Evolutionary conservation across 139 green algal genomes (phyloP).

Genomic region (Choricystis sp.): DNA sequence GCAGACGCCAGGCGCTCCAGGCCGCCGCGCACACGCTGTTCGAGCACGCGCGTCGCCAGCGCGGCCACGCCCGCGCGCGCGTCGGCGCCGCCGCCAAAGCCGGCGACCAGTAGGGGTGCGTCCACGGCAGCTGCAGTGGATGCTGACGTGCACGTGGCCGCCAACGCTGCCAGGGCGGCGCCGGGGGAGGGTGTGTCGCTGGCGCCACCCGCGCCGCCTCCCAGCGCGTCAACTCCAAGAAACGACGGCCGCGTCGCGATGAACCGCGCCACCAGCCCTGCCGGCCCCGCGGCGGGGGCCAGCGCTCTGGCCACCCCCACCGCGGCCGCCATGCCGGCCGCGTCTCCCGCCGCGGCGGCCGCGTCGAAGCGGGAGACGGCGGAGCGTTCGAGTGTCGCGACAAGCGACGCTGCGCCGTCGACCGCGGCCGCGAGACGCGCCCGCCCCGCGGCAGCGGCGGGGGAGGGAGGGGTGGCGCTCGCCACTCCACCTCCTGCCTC

Average conservation of each 20-base stretch:
- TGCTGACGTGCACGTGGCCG: neutral
- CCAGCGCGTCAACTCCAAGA: slow-evolving; percentile 2
- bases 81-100: neutral
- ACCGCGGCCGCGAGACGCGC: slow-evolving; percentile 8
- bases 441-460: neutral
- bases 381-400: slow-evolving; percentile 41
- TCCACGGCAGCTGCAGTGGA: neutral
- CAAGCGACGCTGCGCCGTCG: slow-evolving; percentile 23
- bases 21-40: slow-evolving; percentile 32
- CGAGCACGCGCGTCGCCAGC: slow-evolving; percentile 28
- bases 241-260: slow-evolving; percentile 4
- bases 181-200: neutral
- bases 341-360: slow-evolving; percentile 19
- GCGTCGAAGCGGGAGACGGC: slow-evolving; percentile 47
- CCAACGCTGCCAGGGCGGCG: neutral
- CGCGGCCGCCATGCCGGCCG: slow-evolving; percentile 24
- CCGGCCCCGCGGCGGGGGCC: neutral
- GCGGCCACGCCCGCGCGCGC: slow-evolving; percentile 1
- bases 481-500: neutral
- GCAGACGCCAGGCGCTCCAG: slow-evolving; percentile 34
- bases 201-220: slow-evolving; percentile 1
- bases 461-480: neutral
- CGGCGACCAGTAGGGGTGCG: neutral
- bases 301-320: neutral
- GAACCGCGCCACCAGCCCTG: neutral